Conservation (phyloP, 192 early-diverging fungal genomes). For the Entomortierella chlamydospora region DNA sequence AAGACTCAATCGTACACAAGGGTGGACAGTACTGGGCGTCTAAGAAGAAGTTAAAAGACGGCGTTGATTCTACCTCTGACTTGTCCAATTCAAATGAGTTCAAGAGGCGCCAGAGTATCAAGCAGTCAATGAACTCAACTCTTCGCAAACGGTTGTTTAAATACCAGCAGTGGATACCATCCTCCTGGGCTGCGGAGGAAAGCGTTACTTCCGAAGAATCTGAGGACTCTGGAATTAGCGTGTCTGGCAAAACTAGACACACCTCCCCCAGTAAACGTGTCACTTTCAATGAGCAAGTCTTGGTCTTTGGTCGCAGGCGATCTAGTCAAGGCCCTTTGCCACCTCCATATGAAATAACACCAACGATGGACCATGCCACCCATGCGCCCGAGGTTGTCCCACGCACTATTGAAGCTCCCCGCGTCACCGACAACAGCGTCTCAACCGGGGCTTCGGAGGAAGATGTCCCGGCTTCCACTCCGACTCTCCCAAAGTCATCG, state of each 20-base stretch:
- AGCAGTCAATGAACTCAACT: constrained; percentile 37
- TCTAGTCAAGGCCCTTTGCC: constrained; percentile 10
- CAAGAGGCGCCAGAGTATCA: constrained; percentile 1
- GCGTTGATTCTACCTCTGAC: constrained; percentile 15
- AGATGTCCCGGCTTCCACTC: not conserved
- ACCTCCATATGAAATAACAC: not conserved
- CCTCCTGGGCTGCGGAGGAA: constrained; percentile 32
- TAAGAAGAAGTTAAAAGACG: not conserved
- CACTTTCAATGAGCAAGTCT: constrained; percentile 49
- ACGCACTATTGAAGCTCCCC: not conserved
- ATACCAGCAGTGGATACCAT: constrained; percentile 41
- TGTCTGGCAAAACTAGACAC: constrained; percentile 8
- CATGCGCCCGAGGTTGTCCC: not conserved
- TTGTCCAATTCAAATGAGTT: constrained; percentile 20
- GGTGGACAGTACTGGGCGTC: constrained; percentile 12
- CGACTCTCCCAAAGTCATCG: not conserved
- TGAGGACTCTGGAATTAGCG: not conserved
- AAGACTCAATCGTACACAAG: not conserved
- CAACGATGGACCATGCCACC: not conserved
- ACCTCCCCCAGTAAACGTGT: constrained; percentile 33
- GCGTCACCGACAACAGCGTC: not conserved
- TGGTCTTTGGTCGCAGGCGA: constrained; percentile 40
- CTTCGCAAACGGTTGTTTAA: constrained; percentile 16
- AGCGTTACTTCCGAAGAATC: not conserved
- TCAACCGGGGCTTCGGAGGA: not conserved